Conservation (phyloP, 2,329 filamentous ascomycete species). For the Grosmannia clavigera region DNA sequence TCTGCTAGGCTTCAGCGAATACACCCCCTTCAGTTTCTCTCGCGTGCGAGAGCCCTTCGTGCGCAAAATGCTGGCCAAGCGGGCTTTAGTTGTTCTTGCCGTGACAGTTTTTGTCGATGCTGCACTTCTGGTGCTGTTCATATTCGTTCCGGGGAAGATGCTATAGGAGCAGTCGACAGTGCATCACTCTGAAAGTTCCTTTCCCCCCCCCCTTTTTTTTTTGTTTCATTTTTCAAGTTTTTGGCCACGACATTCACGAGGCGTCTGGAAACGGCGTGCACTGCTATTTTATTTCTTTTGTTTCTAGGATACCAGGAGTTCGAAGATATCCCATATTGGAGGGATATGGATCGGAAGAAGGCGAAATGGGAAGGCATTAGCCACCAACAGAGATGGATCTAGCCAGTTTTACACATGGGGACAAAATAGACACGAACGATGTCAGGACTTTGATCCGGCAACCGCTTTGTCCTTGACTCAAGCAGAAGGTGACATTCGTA, state of each 20-base stretch:
- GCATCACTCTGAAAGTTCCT: not conserved
- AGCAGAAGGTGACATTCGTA: not conserved
- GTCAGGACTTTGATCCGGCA: not conserved
- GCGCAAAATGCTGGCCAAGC: conserved; percentile 69
- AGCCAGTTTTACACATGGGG: not conserved
- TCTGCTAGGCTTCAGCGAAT: conserved; percentile 83
- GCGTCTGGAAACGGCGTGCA: not conserved
- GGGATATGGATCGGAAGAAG: not conserved
- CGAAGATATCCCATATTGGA: not conserved
- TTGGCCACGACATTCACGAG: conserved; percentile 1
- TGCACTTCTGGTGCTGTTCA: conserved; percentile 79
- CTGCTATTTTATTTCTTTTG: not conserved
- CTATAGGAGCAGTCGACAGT: conserved; percentile 33
- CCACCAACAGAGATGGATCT: not conserved
- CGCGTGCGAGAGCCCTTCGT: conserved; percentile 85
- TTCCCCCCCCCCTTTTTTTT: not conserved
- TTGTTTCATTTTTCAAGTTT: not conserved
- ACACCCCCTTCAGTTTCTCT: conserved; percentile 88
- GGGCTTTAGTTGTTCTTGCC: conserved; percentile 67
- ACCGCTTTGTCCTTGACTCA: not conserved
- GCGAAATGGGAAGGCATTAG: not conserved
- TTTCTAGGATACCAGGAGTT: conserved; percentile 11
- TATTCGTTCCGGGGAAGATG: conserved; percentile 83
- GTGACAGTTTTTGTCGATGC: conserved; percentile 67
- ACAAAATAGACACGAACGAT: not conserved